Evolutionary conservation across 495 filamentous ascomycete genomes (phyloP).

Genomic region (Tricharina praecox): DNA sequence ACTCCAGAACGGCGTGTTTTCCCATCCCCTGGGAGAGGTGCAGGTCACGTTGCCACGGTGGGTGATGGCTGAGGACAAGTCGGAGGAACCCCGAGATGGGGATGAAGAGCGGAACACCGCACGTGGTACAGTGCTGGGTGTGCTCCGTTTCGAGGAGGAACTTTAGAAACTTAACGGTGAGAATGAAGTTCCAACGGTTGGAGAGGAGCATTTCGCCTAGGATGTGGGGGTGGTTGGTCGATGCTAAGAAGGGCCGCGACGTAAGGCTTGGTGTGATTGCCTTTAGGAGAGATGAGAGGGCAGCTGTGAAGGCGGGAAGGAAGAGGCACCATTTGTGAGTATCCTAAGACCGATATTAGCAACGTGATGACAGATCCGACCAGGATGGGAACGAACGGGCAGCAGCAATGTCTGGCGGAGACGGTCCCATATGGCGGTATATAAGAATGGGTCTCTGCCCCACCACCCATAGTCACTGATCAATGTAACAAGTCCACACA

Average conservation of each 20-base stretch:
- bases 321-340: conserved; percentile 1
- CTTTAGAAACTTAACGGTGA: not conserved
- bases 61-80: not conserved
- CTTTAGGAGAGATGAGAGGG: not conserved
- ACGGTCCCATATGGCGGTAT: not conserved
- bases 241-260: not conserved
- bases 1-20: not conserved
- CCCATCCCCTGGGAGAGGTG: not conserved
- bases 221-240: not conserved
- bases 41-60: conserved; percentile 1
- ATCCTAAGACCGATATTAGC: not conserved
- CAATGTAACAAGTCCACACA: not conserved
- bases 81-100: not conserved
- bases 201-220: not conserved
- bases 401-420: not conserved
- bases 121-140: not conserved
- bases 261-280: not conserved
- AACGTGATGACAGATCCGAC: not conserved
- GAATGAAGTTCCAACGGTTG: not conserved
- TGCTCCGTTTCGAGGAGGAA: not conserved
- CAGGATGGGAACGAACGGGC: not conserved
- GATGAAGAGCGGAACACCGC: not conserved
- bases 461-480: not conserved
- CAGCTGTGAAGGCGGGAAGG: not conserved
- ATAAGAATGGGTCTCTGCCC: not conserved